Evolutionary conservation across 495 filamentous ascomycete genomes (phyloP).

Genomic region (Penicillium salamii): DNA sequence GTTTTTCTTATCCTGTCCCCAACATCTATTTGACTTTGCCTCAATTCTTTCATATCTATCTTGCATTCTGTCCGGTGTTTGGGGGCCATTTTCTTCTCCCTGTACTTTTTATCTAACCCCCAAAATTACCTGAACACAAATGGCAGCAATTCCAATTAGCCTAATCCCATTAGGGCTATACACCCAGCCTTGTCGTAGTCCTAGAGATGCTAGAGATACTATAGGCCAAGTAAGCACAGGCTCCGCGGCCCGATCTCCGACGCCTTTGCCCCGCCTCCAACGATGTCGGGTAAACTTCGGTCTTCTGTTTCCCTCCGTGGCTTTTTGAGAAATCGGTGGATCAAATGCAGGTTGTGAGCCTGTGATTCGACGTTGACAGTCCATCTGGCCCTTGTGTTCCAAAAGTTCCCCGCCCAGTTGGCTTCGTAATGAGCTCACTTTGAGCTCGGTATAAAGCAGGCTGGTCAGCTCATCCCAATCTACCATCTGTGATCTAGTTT

Average conservation of each 20-base stretch:
- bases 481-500: no score
- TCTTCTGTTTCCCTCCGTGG: constrained; percentile 13
- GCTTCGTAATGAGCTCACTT: no score
- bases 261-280: neutral
- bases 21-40: constrained; percentile 6
- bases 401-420: no score
- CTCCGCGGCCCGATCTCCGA: constrained; percentile 21
- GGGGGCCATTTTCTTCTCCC: constrained; percentile 14
- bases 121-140: constrained; percentile 7
- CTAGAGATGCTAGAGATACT: no score
- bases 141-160: neutral
- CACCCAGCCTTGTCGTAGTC: no score
- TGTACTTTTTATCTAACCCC: constrained; percentile 9
- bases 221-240: constrained; percentile 1
- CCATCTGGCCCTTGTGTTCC: neutral
- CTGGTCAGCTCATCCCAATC: neutral
- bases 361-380: neutral
- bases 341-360: neutral
- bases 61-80: constrained; percentile 24
- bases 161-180: no score
- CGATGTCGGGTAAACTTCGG: constrained; percentile 26
- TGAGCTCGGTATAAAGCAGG: no score
- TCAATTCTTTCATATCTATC: constrained; percentile 9
- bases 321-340: constrained; percentile 11
- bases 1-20: neutral